Evolutionary conservation across 257 asterid species (phyloP), one percentile per base, ranked within the genome.

Genomic region (Ilex aquifolium): DNA sequence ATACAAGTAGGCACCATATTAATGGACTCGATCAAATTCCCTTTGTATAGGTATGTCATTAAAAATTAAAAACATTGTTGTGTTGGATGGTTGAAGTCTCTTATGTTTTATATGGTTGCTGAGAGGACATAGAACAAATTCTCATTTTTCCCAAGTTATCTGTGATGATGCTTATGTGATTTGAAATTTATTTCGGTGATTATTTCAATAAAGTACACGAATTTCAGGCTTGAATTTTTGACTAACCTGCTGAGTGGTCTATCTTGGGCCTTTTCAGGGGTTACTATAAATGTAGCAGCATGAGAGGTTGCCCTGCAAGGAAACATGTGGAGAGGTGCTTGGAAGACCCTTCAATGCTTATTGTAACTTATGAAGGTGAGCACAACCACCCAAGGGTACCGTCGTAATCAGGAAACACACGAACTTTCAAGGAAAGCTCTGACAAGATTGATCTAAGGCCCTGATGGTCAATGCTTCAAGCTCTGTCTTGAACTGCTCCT

Each of bases 301-400:
- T 91, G 84, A 84, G 98, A 82, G 98, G 98, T 31, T 91, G 97
- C 61, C 97, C 97, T 29, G 97, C 97, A 6, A 74, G 97, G 74
- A 91, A 91, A 66, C 97, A 91, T 48, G 97, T 91, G 27, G 97
- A 91, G 74, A 75, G 97, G 73, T 91, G 94, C 73, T 82, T 88
- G 75, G 97, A 91, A 72, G 97, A 91, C 8, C 94, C 97, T 1
- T 66, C 96, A 7, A 91, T 91, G 97, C 85, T 91, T 48, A 85
- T 88, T 17, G 97, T 90, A 61, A 87, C 95, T 67, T 87, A 90
- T 17, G 97, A 90, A 80, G 95, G 92, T 31, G 96, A 90, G 68
- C 97, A 90, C 60, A 90, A 82, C 82, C 97, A 90, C 68, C 83
- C 94, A 16, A 84, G 80, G 71, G 67, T 85, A 71, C 89, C 91